Percentiles rank a stretch among this genome's conserved stretches.
Evolutionary conservation across 768 basidiomycete species (phyloP).

Genomic region (Auricularia heimuer): DNA sequence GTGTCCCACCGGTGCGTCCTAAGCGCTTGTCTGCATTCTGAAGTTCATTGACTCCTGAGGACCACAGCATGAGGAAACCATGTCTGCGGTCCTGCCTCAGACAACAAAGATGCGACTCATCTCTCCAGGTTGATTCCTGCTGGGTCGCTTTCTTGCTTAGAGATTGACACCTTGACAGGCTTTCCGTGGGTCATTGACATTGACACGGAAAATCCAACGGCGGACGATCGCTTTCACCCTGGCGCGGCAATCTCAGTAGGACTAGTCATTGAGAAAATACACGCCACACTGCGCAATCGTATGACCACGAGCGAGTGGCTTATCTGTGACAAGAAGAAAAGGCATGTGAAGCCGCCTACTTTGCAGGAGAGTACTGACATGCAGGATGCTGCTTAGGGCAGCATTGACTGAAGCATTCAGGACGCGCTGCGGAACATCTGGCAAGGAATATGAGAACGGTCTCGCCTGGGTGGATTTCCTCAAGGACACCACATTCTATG

Average conservation of each 20-base stretch:
- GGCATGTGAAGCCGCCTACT: background rate
- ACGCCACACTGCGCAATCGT: background rate
- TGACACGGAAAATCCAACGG: background rate
- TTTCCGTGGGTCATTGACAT: conserved; percentile 1
- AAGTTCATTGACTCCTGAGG: background rate
- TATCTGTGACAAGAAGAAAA: background rate
- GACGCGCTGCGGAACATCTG: background rate
- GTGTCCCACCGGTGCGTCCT: background rate
- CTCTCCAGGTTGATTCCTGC: background rate
- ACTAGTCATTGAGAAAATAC: background rate
- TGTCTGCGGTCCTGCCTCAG: background rate
- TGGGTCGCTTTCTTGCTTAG: no score
- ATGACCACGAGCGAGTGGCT: background rate
- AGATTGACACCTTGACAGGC: background rate
- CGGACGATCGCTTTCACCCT: background rate
- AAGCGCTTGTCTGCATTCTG: background rate
- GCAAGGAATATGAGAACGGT: background rate
- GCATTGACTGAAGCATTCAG: background rate
- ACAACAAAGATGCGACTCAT: background rate
- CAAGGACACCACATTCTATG: background rate
- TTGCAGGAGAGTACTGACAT: background rate
- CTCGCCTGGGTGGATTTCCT: background rate
- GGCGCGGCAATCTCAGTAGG: background rate
- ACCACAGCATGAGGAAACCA: background rate
- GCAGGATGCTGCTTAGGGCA: background rate